These are phyloP conservation scores for Acanthamoeba divionensis DNA, from an alignment of 208 protist genomes.

Conservation along the genomic window DNA sequence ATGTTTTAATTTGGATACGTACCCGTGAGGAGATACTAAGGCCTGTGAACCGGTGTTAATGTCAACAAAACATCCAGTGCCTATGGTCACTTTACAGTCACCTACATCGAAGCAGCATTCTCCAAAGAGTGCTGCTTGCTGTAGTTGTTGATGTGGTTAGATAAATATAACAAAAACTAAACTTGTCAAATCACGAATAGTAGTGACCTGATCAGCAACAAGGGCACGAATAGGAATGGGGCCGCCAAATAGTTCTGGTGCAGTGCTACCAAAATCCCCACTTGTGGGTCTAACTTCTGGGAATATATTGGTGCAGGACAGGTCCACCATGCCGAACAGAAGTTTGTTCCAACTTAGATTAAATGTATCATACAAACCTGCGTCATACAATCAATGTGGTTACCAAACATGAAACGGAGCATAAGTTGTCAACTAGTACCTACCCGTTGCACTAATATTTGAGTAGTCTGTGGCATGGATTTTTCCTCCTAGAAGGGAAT, in stretches of 20 bases:
- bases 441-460: conserved; percentile 56
- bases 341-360: conserved; percentile 49
- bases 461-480: conserved; percentile 63
- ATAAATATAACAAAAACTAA: background rate
- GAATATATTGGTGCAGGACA: conserved; percentile 55
- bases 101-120: conserved; percentile 69
- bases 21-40: conserved; percentile 9
- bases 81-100: conserved; percentile 66
- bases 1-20: background rate
- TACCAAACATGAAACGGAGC: too few relatives aligned
- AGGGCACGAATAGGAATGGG: conserved; percentile 56
- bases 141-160: too few relatives aligned
- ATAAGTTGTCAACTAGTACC: too few relatives aligned
- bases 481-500: conserved; percentile 21
- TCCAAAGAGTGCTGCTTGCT: conserved; percentile 64
- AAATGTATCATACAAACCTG: conserved; percentile 35
- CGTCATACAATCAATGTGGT: too few relatives aligned
- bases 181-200: background rate
- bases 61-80: conserved; percentile 68
- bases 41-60: conserved; percentile 62
- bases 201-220: conserved; percentile 55
- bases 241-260: conserved; percentile 23
- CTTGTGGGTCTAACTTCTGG: conserved; percentile 45
- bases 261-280: conserved; percentile 35
- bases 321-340: conserved; percentile 46